Evolutionary conservation across 768 basidiomycete genomes (phyloP).

Genomic region (Tylopilus vinaceipallidus): DNA sequence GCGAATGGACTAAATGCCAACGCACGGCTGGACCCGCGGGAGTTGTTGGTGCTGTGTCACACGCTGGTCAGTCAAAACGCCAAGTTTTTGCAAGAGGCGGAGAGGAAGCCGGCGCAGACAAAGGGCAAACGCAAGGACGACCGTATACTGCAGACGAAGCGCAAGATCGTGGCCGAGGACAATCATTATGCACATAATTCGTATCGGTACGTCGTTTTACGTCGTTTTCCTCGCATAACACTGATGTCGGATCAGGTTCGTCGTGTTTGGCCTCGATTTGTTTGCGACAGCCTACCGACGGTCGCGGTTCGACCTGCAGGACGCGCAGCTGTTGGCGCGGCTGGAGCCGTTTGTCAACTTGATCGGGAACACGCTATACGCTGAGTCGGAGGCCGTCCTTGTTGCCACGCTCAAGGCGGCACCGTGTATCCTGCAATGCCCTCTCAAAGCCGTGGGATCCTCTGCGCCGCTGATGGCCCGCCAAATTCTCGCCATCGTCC

Average conservation of each 20-base stretch:
- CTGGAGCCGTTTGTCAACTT: slow-evolving; percentile 83
- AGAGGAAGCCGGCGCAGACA: slow-evolving; percentile 34
- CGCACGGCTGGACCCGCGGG: slow-evolving; percentile 59
- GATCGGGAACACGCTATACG: slow-evolving; percentile 91
- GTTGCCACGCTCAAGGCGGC: slow-evolving; percentile 74
- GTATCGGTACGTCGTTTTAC: slow-evolving; percentile 56
- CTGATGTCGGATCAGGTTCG: slow-evolving; percentile 53
- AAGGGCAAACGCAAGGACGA: slow-evolving; percentile 43
- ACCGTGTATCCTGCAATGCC: slow-evolving; percentile 80
- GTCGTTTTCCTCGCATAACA: background rate
- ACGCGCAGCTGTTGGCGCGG: slow-evolving; percentile 70
- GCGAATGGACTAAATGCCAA: slow-evolving; percentile 86
- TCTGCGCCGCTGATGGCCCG: slow-evolving; percentile 80
- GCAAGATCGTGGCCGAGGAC: slow-evolving; percentile 48
- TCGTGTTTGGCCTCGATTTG: slow-evolving; percentile 88
- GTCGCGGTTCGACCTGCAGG: slow-evolving; percentile 81
- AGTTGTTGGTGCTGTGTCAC: slow-evolving; percentile 80
- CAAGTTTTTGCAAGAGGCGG: slow-evolving; percentile 69
- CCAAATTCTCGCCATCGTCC: slow-evolving; percentile 82
- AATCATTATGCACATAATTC: slow-evolving; percentile 87
- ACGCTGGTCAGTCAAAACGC: slow-evolving; percentile 91
- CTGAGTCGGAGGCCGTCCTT: slow-evolving; percentile 72
- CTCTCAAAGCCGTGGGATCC: slow-evolving; percentile 68
- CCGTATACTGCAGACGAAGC: slow-evolving; percentile 76
- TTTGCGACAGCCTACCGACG: slow-evolving; percentile 86